Base-by-base conservation (phyloP, 805 yeast genomes). In the Pichia occidentalis region DNA sequence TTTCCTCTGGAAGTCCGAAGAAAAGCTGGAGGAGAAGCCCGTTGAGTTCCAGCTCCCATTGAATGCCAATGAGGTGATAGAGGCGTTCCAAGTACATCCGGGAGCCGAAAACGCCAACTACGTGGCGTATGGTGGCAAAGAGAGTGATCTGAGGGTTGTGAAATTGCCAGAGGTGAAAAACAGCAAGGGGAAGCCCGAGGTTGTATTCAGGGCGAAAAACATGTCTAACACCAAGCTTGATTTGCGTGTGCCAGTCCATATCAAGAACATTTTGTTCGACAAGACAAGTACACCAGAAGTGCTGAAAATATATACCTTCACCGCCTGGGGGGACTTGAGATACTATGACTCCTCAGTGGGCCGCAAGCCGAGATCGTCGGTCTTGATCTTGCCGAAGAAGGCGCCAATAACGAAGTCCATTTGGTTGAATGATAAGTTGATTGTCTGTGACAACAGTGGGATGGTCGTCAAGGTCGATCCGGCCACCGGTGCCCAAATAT, bases 71-170 rank as follows among this genome's bases (percentile, higher is more conserved):
- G 76, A 70, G 3, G 75, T 4, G 11, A 22, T 44, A 17, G 42
- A 37, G 17, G 36, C 39, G 2, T 11, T 42, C 2, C 26, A 24
- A 24, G 11, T 34, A 7, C 49, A 44, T 35, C 48, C 43, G 9
- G 44, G 42, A 12, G 23, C 16, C 9, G 32, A 37, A 8, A 34
- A 78, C 6, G 55, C 80, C 28, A 72, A 74, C 17, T 56, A 77
- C 2, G 75, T 83, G 58, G 95, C 92, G 1, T 74, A 66, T 51
- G 97, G 97, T 24, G 98, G 97, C 21, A 75, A 85, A 52, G 94
- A 87, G 49, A 77, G 77, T 42, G 88, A 85, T 54, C 61, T 84
- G 5, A 73, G 72, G 36, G 60, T 80, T 16, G 56, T 72, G 32
- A 47, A 62, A 29, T 44, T 75, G 17, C 43, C 45, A 16, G 19